These are phyloP conservation scores for Westerdykella ornata DNA, from an alignment of 2,329 filamentous ascomycete genomes.

Conservation along the genomic window DNA sequence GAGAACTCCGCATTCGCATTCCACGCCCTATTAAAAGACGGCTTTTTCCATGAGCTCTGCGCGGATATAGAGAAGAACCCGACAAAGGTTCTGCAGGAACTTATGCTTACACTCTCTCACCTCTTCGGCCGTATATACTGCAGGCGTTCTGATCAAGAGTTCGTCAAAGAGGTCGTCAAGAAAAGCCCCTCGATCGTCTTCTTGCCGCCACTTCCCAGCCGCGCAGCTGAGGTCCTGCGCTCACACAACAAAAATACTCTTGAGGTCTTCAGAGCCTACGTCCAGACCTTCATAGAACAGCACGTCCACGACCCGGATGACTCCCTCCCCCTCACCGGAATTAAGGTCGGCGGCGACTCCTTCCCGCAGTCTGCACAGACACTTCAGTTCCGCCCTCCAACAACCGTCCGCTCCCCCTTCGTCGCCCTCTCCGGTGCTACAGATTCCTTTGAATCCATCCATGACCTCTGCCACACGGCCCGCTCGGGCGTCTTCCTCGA, in stretches of 20 bases:
- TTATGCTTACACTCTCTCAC: constrained; percentile 65
- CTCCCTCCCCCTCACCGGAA: constrained; percentile 53
- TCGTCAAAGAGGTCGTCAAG: constrained; percentile 46
- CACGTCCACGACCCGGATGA: constrained; percentile 52
- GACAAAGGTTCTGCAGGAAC: constrained; percentile 47
- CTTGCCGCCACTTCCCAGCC: constrained; percentile 56
- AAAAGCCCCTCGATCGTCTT: constrained; percentile 58
- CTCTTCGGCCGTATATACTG: constrained; percentile 59
- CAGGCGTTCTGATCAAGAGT: constrained; percentile 43
- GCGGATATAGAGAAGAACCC: constrained; percentile 48
- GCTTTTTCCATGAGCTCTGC: constrained; percentile 63
- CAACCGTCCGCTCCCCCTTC: constrained; percentile 59
- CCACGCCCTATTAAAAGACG: constrained; percentile 63
- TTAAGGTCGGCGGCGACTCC: constrained; percentile 38
- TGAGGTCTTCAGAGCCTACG: constrained; percentile 61
- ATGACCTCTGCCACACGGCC: constrained; percentile 60
- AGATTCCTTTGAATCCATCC: constrained; percentile 58
- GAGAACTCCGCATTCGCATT: constrained; percentile 72
- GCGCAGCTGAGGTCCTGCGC: constrained; percentile 51
- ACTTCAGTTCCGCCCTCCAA: constrained; percentile 30
- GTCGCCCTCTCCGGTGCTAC: constrained; percentile 62
- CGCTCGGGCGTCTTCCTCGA: constrained; percentile 68
- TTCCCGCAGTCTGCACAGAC: constrained; percentile 11
- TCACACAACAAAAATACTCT: constrained; percentile 61
- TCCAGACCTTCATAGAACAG: constrained; percentile 61